Conservation (phyloP, 2,329 filamentous ascomycete species). For the Neopestalotiopsis sp. region DNA sequence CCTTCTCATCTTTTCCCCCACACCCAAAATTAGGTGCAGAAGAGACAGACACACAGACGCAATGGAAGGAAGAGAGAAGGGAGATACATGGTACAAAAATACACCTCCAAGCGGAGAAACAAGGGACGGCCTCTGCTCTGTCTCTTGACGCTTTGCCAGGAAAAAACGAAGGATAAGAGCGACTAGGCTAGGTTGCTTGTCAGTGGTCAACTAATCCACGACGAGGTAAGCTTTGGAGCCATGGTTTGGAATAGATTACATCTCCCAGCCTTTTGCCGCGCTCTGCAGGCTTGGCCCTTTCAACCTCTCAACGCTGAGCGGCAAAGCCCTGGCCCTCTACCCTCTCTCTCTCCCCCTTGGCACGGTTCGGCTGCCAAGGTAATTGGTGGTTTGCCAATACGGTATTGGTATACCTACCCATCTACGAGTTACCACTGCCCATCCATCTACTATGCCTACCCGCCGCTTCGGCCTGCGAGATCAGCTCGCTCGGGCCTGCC, state of each 20-base stretch:
- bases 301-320: conserved; percentile 5
- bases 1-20: not conserved
- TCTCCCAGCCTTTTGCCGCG: not conserved
- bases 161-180: no score
- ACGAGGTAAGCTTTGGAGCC: conserved; percentile 10
- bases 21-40: conserved; percentile 7
- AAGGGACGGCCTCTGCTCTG: not conserved
- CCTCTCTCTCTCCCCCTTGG: not conserved
- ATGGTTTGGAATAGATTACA: conserved; percentile 18
- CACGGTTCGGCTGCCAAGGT: conserved; percentile 13
- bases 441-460: not conserved
- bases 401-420: not conserved
- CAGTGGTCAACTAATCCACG: not conserved
- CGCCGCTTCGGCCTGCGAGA: conserved; percentile 5
- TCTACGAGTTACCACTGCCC: no score
- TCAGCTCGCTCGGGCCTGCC: conserved; percentile 10
- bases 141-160: not conserved
- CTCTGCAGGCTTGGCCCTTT: not conserved
- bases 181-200: not conserved
- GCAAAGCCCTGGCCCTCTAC: not conserved
- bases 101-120: not conserved
- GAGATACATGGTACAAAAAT: not conserved
- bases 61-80: not conserved
- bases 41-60: not conserved
- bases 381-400: conserved; percentile 2